Evolutionary conservation across 768 basidiomycete species (phyloP), one percentile per base, ranked within the genome.

Genomic region (Suillus cothurnatus): DNA sequence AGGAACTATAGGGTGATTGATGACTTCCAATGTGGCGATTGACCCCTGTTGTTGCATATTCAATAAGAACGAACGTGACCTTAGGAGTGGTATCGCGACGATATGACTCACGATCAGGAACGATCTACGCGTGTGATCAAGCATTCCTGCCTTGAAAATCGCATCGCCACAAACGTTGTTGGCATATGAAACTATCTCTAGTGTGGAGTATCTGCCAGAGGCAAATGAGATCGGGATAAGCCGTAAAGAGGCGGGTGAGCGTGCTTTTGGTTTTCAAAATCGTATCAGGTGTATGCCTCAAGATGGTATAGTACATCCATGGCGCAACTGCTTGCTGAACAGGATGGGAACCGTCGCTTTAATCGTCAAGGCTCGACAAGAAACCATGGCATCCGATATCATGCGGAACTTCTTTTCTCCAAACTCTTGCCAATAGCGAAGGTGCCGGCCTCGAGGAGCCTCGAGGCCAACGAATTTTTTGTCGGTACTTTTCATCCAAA

Each of bases 261-360:
- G 26, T 58, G 11, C 23, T 58, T 4, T 41, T 59, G 19, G 12
- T 39, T n/a, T 85, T 87, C 61, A 88, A 85, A 64, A 84, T 81
- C 56, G 82, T 79, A 47, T 81, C 71, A 14, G 85, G 80, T 32
- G 72, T 78, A 73, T 81, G 85, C 38, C 64, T 81, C 71, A 32
- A 88, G 88, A 74, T 86, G 82, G 74, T 87, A 84, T 26, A 91
- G 80, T 19, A 86, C 82, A 74, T 88, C 86, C 69, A 91, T 81
- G 65, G 90, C 87, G 49, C 84, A 85, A 71, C 87, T 28, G 70
- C 47, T 53, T 66, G 26, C 69, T 67, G 31, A 61, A 66, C 28
- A 43, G 69, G 41, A 68, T 69, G 60, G 66, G 65, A 41, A 62
- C 56, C 50, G 50, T 68, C 66, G 19, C 64, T 63, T 66, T 61